A percentile compares a stretch with the other conserved stretches of the same genome.
Evolutionary conservation across 1,284 basidiomycete species (phyloP).

Genomic region (Microstroma glucosiphilum): DNA sequence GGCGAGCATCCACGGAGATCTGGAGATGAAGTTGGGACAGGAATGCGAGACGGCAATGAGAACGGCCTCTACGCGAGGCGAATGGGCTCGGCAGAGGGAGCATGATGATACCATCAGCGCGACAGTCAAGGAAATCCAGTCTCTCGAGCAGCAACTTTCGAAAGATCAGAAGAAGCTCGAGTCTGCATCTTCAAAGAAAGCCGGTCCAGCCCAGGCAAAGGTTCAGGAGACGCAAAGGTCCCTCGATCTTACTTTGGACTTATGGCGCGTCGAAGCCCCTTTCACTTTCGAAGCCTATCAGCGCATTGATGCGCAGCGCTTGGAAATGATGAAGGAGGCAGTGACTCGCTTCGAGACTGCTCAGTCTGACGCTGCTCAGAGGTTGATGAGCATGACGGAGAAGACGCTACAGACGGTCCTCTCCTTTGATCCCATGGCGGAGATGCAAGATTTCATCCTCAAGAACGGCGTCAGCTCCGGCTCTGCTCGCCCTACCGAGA

Average conservation of each 20-base stretch:
- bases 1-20: slow-evolving; percentile 38
- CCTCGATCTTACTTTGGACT: slow-evolving; percentile 27
- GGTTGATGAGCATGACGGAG: slow-evolving; percentile 36
- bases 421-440: slow-evolving; percentile 34
- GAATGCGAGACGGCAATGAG: slow-evolving; percentile 50
- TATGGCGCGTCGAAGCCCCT: slow-evolving; percentile 40
- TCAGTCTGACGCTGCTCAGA: slow-evolving; percentile 37
- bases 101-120: slow-evolving; percentile 39
- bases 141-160: slow-evolving; percentile 41
- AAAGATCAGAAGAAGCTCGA: slow-evolving; percentile 46
- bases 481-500: not conserved
- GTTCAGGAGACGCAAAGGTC: slow-evolving; percentile 33
- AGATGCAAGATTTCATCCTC: slow-evolving; percentile 41
- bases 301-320: slow-evolving; percentile 37
- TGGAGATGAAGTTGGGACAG: slow-evolving; percentile 39
- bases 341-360: slow-evolving; percentile 41
- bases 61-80: slow-evolving; percentile 31
- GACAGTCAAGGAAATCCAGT: slow-evolving; percentile 38
- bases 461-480: slow-evolving; percentile 18
- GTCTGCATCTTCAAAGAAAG: slow-evolving; percentile 38
- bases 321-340: slow-evolving; percentile 40
- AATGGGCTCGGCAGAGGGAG: slow-evolving; percentile 32
- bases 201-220: slow-evolving; percentile 27
- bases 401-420: slow-evolving; percentile 39
- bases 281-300: slow-evolving; percentile 40